A percentile compares a stretch with the other conserved stretches of the same genome.
Conservation (phyloP, 2,329 filamentous ascomycete genomes). For the Dryadomyces quercus-mongolicae region DNA sequence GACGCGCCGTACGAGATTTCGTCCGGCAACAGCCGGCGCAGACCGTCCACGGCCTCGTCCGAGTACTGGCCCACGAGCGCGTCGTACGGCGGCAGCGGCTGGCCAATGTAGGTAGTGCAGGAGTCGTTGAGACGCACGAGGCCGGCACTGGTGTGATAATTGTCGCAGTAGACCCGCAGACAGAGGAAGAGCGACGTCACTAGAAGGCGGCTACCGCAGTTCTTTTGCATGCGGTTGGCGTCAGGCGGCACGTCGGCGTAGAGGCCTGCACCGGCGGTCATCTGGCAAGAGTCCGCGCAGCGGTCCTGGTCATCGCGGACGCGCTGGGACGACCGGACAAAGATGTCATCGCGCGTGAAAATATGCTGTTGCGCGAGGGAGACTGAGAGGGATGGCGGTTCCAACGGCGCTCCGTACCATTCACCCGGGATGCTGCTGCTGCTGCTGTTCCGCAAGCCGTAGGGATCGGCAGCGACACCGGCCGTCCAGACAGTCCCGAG, state of each 20-base stretch:
- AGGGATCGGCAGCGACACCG: background rate
- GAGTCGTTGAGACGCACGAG: constrained; percentile 21
- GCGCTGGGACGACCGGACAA: background rate
- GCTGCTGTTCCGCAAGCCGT: background rate
- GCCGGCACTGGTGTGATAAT: constrained; percentile 9
- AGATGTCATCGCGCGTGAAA: no score
- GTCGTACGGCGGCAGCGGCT: constrained; percentile 21
- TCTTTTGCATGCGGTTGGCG: background rate
- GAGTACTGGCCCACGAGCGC: constrained; percentile 21
- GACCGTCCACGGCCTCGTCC: constrained; percentile 17
- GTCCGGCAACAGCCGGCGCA: constrained; percentile 18
- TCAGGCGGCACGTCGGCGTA: background rate
- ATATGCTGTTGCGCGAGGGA: no score
- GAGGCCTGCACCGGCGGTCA: background rate
- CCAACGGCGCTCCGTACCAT: no score
- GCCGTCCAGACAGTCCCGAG: background rate
- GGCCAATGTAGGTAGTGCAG: constrained; percentile 16
- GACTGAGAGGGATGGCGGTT: no score
- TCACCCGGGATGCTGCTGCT: no score
- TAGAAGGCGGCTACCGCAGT: constrained; percentile 7
- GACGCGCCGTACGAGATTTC: constrained; percentile 13
- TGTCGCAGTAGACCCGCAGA: constrained; percentile 21
- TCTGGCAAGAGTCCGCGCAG: constrained; percentile 5
- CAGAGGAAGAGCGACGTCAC: constrained; percentile 23
- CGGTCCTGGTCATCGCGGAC: background rate